Evolutionary conservation across 768 basidiomycete genomes (phyloP), one percentile per base, ranked within the genome.

Genomic region (Tulasnella sp.): DNA sequence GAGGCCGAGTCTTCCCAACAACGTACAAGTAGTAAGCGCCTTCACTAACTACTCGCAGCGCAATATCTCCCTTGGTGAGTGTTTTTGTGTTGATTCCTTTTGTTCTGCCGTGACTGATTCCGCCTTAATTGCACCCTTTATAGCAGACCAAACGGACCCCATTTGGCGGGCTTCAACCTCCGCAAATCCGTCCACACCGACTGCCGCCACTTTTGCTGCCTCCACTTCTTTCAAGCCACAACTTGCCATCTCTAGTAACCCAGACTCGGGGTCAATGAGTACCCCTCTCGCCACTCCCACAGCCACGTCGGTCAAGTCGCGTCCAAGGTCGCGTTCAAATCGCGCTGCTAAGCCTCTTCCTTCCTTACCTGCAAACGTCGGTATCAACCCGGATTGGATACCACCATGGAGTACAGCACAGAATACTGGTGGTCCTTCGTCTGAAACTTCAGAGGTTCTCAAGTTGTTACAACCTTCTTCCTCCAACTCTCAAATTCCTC

Each of bases 1-100:
- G 24, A 54, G 69, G 37, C 69, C 69, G 3, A 70, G 70, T 8
- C 63, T 69, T 35, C 69, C 69, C 5, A 64, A 59, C 33, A 70
- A 70, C 44, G 53, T 58, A 19, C 59, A 54, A 47, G 12, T 12
- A n/a, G n/a, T n/a, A n/a, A n/a, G n/a, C n/a, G n/a, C n/a, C n/a
- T n/a, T n/a, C n/a, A n/a, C n/a, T n/a, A n/a, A n/a, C n/a, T n/a
- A n/a, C n/a, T n/a, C n/a, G n/a, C n/a, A n/a, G n/a, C n/a, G n/a
- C n/a, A n/a, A n/a, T n/a, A n/a, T n/a, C n/a, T n/a, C n/a, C n/a
- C n/a, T n/a, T n/a, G n/a, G n/a, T n/a, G n/a, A n/a, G n/a, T n/a
- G n/a, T n/a, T 35, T 8, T 15, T 19, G 4, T 48, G 32, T 37
- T 22, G 35, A 37, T 44, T 44, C 24, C 42, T 20, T 27, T 35